Percentiles rank a stretch among this genome's conserved stretches.
These are phyloP conservation scores for Xanthoparmelia taractica DNA, from an alignment of 495 filamentous ascomycete species.

Conservation along the genomic window DNA sequence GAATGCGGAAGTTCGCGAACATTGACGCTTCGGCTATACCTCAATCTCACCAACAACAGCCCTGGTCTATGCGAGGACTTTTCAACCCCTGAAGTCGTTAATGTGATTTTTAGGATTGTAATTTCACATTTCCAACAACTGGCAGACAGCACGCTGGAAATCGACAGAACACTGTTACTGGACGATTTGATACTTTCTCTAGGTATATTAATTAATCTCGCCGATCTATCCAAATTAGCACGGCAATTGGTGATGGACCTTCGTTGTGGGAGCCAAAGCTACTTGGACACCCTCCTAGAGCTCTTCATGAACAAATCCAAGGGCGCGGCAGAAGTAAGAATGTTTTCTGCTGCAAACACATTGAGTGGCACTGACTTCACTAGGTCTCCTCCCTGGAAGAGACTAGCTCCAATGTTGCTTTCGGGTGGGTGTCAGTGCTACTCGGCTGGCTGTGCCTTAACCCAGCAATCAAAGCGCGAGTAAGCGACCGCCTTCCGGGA, in stretches of 20 bases:
- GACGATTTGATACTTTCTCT: slow-evolving; percentile 72
- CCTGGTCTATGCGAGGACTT: slow-evolving; percentile 57
- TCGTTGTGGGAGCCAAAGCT: slow-evolving; percentile 22
- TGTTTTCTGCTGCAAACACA: background rate
- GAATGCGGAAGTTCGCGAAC: slow-evolving; percentile 22
- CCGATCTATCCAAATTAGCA: slow-evolving; percentile 60
- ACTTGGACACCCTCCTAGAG: slow-evolving; percentile 39
- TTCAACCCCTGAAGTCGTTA: slow-evolving; percentile 49
- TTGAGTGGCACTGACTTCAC: slow-evolving; percentile 4
- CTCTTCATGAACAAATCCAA: slow-evolving; percentile 37
- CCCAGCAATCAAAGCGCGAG: slow-evolving; percentile 40
- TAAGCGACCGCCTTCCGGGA: slow-evolving; percentile 48
- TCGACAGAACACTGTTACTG: slow-evolving; percentile 43
- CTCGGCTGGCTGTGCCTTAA: slow-evolving; percentile 71
- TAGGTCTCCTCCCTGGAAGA: slow-evolving; percentile 81
- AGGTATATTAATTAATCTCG: slow-evolving; percentile 83
- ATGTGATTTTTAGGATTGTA: slow-evolving; percentile 47
- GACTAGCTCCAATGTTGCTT: slow-evolving; percentile 76
- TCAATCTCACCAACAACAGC: slow-evolving; percentile 86
- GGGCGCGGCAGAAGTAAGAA: slow-evolving; percentile 42
- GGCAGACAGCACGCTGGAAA: slow-evolving; percentile 35
- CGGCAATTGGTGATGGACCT: slow-evolving; percentile 35
- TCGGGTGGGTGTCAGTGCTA: slow-evolving; percentile 83
- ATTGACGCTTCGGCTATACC: slow-evolving; percentile 57
- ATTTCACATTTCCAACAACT: slow-evolving; percentile 36